These are phyloP conservation scores for Trypanosoma mega DNA, from an alignment of 208 protist genomes.

Conservation along the genomic window DNA sequence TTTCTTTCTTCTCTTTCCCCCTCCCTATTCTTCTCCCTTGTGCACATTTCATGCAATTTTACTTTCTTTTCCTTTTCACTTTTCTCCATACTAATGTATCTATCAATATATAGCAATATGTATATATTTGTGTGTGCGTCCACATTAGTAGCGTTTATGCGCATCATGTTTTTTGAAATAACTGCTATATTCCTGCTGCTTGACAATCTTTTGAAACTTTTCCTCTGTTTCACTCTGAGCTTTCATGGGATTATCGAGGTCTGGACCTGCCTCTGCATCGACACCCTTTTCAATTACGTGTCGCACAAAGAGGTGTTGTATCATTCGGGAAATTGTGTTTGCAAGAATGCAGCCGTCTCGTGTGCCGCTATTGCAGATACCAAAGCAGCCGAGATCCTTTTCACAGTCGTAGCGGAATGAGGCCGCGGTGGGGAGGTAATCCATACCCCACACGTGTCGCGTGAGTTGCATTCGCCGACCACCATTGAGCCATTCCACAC, in stretches of 20 bases:
- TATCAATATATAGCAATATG: too few species aligned
- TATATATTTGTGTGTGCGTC: too few species aligned
- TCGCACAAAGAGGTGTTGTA: conserved; percentile 79
- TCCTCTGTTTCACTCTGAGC: conserved; percentile 28
- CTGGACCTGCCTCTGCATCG: conserved; percentile 40
- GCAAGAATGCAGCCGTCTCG: conserved; percentile 57
- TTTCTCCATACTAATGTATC: too few species aligned
- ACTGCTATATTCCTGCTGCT: conserved; percentile 48
- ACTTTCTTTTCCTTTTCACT: too few species aligned
- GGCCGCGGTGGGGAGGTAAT: conserved; percentile 47
- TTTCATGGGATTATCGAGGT: conserved; percentile 53
- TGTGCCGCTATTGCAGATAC: conserved; percentile 62
- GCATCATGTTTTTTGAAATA: conserved; percentile 73
- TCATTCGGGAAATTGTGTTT: conserved; percentile 56
- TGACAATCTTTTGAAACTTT: conserved; percentile 50
- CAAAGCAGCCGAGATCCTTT: conserved; percentile 75
- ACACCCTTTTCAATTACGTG: conserved; percentile 61
- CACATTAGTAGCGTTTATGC: conserved; percentile 58
- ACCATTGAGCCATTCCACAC: conserved; percentile 45
- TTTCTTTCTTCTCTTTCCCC: neutral
- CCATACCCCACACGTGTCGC: conserved; percentile 26
- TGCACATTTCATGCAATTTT: too few species aligned
- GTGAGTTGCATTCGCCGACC: conserved; percentile 39
- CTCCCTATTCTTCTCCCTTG: too few species aligned
- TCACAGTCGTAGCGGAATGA: conserved; percentile 73